Evolutionary conservation across 441 rosid genomes (phyloP), one percentile per base, ranked within the genome.

Genomic region (Erodium moschatum): DNA sequence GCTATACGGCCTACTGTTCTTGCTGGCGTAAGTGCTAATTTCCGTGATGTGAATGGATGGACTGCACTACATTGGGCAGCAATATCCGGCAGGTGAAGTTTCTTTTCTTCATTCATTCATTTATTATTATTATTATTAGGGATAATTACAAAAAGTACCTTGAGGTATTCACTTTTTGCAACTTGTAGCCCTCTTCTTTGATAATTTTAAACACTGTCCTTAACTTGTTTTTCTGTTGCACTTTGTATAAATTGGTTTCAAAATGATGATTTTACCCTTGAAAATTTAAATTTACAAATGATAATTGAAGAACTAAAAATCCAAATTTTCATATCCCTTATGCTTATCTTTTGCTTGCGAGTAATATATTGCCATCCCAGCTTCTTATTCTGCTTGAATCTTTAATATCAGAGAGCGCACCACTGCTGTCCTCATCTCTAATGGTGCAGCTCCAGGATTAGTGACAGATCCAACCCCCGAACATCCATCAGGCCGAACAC

Each of bases 31-130:
- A 90, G 81, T 74, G 85, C 87, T 72, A 87, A 92, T 77, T 92
- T 90, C 74, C 91, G 98, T 3, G 98, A 92, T 72, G 82, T 75
- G 16, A 89, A 89, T 78, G 98, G 98, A 35, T 92, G 98, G 98
- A 92, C 97, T 42, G 98, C 96, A 70, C 97, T 92, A 77, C 98
- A 92, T 67, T 92, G 98, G 98, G 98, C 98, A 48, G 98, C 98
- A 70, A 85, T 74, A 77, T 84, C 74, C 76, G 97, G 98, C 85
- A 92, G 97, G 98, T 78, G 76, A 76, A 79, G 62, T 8, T 56
- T 56, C 62, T 56, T 56, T 16, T 56, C 6, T 9, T 16, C 1
- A 12, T 46, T 12, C 12, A 46, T 44, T 54, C 6, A 6, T 19
- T 54, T 16, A 33, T 33, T 33, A 33, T 4, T 33, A 33, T 56